Conservation (phyloP, 306 rosid genomes). For the Canavalia ensiformis region DNA sequence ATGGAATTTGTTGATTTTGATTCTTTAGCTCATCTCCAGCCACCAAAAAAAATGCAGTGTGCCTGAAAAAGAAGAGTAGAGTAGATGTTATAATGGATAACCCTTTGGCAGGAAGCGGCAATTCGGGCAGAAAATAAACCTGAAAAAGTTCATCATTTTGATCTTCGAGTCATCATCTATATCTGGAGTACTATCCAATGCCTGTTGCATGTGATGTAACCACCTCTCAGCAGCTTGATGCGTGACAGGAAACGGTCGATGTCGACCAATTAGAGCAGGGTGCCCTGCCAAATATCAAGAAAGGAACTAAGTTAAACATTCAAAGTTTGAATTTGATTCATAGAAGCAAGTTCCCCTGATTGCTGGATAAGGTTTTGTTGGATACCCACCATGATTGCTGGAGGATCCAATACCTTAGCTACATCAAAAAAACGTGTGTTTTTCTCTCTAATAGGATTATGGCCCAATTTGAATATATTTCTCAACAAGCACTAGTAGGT, state of each 20-base stretch:
- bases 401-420: background rate
- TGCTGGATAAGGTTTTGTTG: background rate
- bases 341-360: background rate
- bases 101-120: constrained; percentile 13
- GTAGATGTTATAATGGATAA: background rate
- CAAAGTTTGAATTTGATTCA: background rate
- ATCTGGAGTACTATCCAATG: constrained; percentile 74
- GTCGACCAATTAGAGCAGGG: constrained; percentile 94
- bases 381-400: background rate
- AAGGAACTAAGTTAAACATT: constrained; percentile 8
- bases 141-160: constrained; percentile 84
- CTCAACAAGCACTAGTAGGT: too few species aligned
- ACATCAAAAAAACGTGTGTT: background rate
- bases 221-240: constrained; percentile 92
- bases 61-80: constrained; percentile 58
- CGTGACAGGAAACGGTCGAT: constrained; percentile 88
- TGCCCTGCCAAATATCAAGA: constrained; percentile 69
- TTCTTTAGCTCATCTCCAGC: constrained; percentile 87
- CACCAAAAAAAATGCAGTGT: constrained; percentile 91
- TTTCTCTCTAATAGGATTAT: background rate
- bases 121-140: constrained; percentile 51
- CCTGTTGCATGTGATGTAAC: constrained; percentile 92
- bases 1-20: constrained; percentile 59
- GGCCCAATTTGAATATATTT: too few species aligned
- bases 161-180: constrained; percentile 84